A percentile compares a stretch with the other conserved stretches of the same genome.
Conservation (phyloP, 1,284 basidiomycete species). For the Mycosarcoma maydis region DNA sequence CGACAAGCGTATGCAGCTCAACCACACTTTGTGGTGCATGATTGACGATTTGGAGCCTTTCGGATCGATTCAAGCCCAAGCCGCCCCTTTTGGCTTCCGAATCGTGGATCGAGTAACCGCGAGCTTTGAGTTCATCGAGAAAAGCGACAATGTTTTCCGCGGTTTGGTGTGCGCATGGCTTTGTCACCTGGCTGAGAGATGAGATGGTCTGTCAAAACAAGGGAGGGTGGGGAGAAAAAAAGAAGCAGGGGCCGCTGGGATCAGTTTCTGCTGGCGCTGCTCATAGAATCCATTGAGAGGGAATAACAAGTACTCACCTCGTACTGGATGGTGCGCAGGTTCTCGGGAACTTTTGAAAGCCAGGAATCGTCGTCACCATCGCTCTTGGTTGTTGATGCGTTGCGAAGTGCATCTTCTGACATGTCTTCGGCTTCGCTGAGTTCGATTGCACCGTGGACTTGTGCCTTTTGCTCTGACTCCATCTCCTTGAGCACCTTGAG, state of each 20-base stretch:
- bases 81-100: conserved; percentile 38
- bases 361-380: conserved; percentile 41
- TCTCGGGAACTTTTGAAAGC: conserved; percentile 70
- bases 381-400: neutral
- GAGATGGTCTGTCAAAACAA: conserved; percentile 75
- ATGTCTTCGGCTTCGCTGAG: conserved; percentile 69
- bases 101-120: conserved; percentile 46
- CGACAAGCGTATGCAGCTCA: conserved; percentile 89
- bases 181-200: conserved; percentile 79
- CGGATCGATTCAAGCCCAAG: conserved; percentile 83
- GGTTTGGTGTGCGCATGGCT: conserved; percentile 77
- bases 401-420: neutral
- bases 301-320: conserved; percentile 72
- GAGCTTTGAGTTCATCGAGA: conserved; percentile 72
- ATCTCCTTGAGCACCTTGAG: conserved; percentile 79
- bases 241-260: neutral
- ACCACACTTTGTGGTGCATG: conserved; percentile 82
- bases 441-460: conserved; percentile 63
- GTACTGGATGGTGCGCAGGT: conserved; percentile 85
- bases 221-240: neutral
- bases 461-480: conserved; percentile 74
- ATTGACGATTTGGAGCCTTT: conserved; percentile 90
- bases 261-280: neutral
- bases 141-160: conserved; percentile 75
- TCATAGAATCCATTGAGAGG: neutral